These are phyloP conservation scores for Ambrosia artemisiifolia DNA, from an alignment of 129 eudicot species.

Conservation along the genomic window DNA sequence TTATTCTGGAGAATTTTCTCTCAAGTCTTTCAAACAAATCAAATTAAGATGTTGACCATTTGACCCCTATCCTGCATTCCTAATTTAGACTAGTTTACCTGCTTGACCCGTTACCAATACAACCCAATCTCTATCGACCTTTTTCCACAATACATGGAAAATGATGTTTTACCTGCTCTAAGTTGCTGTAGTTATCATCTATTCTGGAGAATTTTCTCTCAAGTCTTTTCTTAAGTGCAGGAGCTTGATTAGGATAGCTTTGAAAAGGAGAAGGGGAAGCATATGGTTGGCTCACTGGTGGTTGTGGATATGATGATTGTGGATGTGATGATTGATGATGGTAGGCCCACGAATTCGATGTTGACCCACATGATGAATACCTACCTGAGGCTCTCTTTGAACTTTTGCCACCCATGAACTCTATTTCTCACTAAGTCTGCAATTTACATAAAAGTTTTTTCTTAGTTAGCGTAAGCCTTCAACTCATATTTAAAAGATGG, in stretches of 20 bases:
- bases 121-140: neutral
- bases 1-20: conserved; percentile 69
- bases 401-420: conserved; percentile 65
- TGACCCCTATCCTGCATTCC: neutral
- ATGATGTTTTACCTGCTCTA: conserved; percentile 59
- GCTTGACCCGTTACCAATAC: neutral
- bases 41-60: neutral
- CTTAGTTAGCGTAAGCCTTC: neutral
- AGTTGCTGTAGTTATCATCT: conserved; percentile 62
- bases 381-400: conserved; percentile 63
- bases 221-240: conserved; percentile 42
- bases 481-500: neutral
- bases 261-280: conserved; percentile 46
- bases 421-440: conserved; percentile 28
- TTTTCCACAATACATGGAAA: neutral
- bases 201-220: conserved; percentile 74
- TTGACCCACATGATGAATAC: conserved; percentile 58
- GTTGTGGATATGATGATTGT: conserved; percentile 38
- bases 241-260: conserved; percentile 42
- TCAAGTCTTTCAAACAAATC: conserved; percentile 49
- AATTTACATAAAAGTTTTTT: neutral
- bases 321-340: conserved; percentile 50
- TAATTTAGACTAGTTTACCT: neutral
- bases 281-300: conserved; percentile 40
- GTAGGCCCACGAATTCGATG: conserved; percentile 45